Conservation (phyloP, 805 yeast species). For the Saccharomycopsis olivae region DNA sequence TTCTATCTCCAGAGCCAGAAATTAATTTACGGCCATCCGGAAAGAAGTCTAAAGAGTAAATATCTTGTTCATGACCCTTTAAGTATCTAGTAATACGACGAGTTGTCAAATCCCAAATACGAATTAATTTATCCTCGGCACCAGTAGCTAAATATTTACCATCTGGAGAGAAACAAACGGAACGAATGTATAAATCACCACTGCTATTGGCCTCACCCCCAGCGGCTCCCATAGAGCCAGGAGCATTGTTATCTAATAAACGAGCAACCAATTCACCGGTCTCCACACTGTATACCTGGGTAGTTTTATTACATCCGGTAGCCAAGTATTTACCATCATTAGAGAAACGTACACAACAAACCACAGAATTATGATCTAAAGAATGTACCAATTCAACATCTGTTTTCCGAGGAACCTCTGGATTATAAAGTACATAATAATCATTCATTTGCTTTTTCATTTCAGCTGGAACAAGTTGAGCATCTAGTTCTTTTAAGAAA, state of each 20-base stretch:
- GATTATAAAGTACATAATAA: constrained; percentile 84
- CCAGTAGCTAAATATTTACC: constrained; percentile 64
- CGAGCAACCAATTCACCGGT: constrained; percentile 85
- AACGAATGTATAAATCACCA: constrained; percentile 81
- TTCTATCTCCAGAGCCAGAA: constrained; percentile 93
- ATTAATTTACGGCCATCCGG: constrained; percentile 90
- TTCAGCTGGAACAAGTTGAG: constrained; percentile 62
- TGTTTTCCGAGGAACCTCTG: constrained; percentile 61
- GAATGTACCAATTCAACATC: constrained; percentile 87
- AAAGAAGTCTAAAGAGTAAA: constrained; percentile 89
- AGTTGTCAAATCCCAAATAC: constrained; percentile 91
- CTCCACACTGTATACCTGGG: constrained; percentile 87
- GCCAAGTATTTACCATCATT: constrained; percentile 88
- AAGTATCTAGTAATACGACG: constrained; percentile 77
- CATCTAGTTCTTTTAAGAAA: constrained; percentile 71
- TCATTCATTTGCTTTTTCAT: constrained; percentile 76
- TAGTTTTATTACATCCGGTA: constrained; percentile 93
- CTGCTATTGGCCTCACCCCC: constrained; percentile 25
- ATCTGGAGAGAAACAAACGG: constrained; percentile 95
- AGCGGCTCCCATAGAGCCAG: constrained; percentile 29
- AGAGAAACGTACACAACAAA: constrained; percentile 91
- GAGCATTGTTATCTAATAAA: constrained; percentile 66
- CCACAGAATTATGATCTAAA: constrained; percentile 87
- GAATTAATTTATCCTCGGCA: constrained; percentile 79
- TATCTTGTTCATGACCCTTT: constrained; percentile 95